Evolutionary conservation across 441 rosid species (phyloP), one percentile per base, ranked within the genome.

Genomic region (Lepidium campestre): DNA sequence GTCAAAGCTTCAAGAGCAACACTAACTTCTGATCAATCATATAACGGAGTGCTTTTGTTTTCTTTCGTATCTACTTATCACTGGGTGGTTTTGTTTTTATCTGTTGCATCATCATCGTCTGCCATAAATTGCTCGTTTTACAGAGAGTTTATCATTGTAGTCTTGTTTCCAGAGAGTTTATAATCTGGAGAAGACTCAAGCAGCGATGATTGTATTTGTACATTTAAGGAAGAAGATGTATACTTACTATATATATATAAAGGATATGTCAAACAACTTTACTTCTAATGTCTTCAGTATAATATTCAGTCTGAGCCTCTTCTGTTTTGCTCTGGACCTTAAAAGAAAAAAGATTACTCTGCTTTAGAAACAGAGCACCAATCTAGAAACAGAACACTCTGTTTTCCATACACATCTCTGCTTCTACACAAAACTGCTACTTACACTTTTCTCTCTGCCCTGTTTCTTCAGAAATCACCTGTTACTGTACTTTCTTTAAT

Each of bases 1-100:
- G 93, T 13, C 93, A 87, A 58, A 82, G 92, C 58, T 91, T 85
- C 80, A 74, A 74, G 60, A 67, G 69, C 36, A 74, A 55, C 48
- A 17, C 62, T 14, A 69, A 74, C 47, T 74, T 74, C 65, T 74
- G 23, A 70, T 9, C 5, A 3, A 45, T 13, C 6, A 1, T 45
- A 22, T 17, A 23, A 29, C 7, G 0, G 25, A 56, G 29, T 25
- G 1, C 29, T 25, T 23, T 23, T 41, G 45, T 27, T 47, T 44
- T n/a, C 29, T 25, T 46, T 13, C 45, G 48, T 68, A 39, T 59
- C 20, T 68, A 59, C 73, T 59, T 58, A 25, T 22, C 25, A 39
- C 2, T 65, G 31, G 23, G 5, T 20, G 7, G 10, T 15, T 34
- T 36, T 37, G 25, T 52, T 32, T 35, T 29, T 29, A 29, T 29